Conservation (phyloP, 2,329 filamentous ascomycete species). For the Rutstroemia sp. region DNA sequence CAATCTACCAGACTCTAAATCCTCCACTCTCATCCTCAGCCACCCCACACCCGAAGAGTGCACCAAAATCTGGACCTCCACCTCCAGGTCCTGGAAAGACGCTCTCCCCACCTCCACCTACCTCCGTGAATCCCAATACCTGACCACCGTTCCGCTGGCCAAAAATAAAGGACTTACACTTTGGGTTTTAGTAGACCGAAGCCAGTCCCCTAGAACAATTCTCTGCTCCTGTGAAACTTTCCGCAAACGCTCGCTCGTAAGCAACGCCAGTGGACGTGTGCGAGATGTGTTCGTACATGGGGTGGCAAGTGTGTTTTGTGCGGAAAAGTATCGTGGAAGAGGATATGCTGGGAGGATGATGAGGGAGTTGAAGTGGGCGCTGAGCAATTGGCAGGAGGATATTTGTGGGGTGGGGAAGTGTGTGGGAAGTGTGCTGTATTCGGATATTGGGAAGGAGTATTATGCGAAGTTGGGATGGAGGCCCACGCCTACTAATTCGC, state of each 20-base stretch:
- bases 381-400: slow-evolving; percentile 42
- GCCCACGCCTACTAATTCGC: slow-evolving; percentile 56
- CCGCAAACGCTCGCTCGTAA: slow-evolving; percentile 47
- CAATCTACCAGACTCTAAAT: neutral
- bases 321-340: slow-evolving; percentile 53
- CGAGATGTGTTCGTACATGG: slow-evolving; percentile 59
- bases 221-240: slow-evolving; percentile 59
- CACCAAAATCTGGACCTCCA: slow-evolving; percentile 43
- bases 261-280: slow-evolving; percentile 30
- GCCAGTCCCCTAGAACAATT: slow-evolving; percentile 35
- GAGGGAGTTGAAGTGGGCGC: slow-evolving; percentile 47
- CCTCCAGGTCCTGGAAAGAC: slow-evolving; percentile 48
- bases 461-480: slow-evolving; percentile 73
- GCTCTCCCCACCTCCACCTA: slow-evolving; percentile 47
- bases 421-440: slow-evolving; percentile 65
- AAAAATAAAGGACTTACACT: slow-evolving; percentile 48
- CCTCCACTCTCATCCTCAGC: slow-evolving; percentile 37
- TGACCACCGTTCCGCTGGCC: slow-evolving; percentile 46
- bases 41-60: slow-evolving; percentile 50
- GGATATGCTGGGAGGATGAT: slow-evolving; percentile 75
- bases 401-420: slow-evolving; percentile 22
- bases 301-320: slow-evolving; percentile 70
- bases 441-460: slow-evolving; percentile 75
- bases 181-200: slow-evolving; percentile 53
- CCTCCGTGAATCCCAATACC: slow-evolving; percentile 47